Percentiles rank a stretch among this genome's conserved stretches.
phyloP scores from a whole-genome alignment of 495 filamentous ascomycete species.

The Hypoxylon crocopeplum region DNA sequence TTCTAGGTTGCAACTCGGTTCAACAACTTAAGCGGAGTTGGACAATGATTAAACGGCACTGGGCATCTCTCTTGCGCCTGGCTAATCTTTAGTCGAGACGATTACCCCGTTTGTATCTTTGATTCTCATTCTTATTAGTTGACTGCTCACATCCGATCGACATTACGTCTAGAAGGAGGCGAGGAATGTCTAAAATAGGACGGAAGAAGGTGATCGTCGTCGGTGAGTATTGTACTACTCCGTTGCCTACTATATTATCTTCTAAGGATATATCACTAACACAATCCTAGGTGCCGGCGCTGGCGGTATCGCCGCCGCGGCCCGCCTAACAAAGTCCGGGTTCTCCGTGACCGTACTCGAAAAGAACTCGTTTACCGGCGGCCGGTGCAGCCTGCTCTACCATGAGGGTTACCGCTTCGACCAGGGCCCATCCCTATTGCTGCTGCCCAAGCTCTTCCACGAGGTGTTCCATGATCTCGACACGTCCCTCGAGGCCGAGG shows the following conservation, averaged over 20 bases:
- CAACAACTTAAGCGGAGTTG: too few relatives aligned
- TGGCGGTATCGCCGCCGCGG: constrained; percentile 71
- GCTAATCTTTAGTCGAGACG: too few relatives aligned
- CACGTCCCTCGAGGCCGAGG: constrained; percentile 64
- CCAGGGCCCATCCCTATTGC: constrained; percentile 72
- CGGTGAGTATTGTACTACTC: constrained; percentile 40
- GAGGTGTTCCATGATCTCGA: constrained; percentile 69
- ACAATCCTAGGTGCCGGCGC: constrained; percentile 63
- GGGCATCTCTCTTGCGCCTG: too few relatives aligned
- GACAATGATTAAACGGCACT: too few relatives aligned
- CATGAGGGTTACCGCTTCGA: constrained; percentile 69
- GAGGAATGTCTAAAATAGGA: constrained; percentile 15
- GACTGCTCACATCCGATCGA: too few relatives aligned
- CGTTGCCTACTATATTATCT: not conserved
- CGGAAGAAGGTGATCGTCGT: constrained; percentile 55
- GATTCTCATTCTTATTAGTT: too few relatives aligned
- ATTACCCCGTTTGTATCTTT: too few relatives aligned
- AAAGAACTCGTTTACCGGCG: constrained; percentile 71
- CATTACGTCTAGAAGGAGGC: not conserved
- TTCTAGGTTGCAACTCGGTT: too few relatives aligned
- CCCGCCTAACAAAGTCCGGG: constrained; percentile 70
- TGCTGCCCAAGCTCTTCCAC: constrained; percentile 70
- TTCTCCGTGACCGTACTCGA: constrained; percentile 71
- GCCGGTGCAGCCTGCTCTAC: constrained; percentile 65
- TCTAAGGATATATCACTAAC: constrained; percentile 2